Evolutionary conservation across 208 protist species (phyloP).

Genomic region (Wallacemonas sp.): DNA sequence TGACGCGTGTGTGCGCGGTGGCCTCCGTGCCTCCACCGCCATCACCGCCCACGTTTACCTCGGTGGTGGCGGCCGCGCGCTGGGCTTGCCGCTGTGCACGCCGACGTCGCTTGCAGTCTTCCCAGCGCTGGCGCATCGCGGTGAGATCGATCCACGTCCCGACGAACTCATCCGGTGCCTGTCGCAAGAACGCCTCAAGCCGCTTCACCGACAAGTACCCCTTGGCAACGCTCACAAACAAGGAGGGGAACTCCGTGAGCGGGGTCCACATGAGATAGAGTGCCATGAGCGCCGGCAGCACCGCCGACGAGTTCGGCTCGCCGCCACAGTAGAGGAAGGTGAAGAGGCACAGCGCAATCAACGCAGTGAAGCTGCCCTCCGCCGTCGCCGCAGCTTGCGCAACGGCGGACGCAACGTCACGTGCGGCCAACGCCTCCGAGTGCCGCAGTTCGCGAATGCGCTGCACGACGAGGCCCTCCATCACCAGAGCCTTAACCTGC

Average conservation of each 20-base stretch:
- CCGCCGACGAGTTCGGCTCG: slow-evolving; percentile 1
- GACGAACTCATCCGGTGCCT: slow-evolving; percentile 61
- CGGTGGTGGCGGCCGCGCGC: background rate
- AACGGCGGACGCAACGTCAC: slow-evolving; percentile 20
- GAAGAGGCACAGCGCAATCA: slow-evolving; percentile 24
- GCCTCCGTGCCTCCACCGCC: background rate
- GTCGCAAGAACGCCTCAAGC: slow-evolving; percentile 57
- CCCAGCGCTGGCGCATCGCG: slow-evolving; percentile 26
- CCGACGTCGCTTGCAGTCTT: background rate
- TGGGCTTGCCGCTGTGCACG: slow-evolving; percentile 4
- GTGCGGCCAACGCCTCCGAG: slow-evolving; percentile 18
- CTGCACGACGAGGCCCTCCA: slow-evolving; percentile 33
- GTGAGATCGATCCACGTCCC: slow-evolving; percentile 63
- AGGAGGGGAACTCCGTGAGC: slow-evolving; percentile 42
- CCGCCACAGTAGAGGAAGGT: slow-evolving; percentile 8
- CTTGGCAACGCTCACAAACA: slow-evolving; percentile 44
- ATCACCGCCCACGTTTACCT: no score
- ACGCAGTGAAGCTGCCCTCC: slow-evolving; percentile 20
- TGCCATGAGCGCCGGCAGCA: slow-evolving; percentile 39
- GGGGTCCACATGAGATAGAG: slow-evolving; percentile 41
- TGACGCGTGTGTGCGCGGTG: background rate
- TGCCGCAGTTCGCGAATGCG: slow-evolving; percentile 26
- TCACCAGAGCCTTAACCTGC: slow-evolving; percentile 57
- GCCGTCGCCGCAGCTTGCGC: slow-evolving; percentile 21
- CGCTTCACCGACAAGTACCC: slow-evolving; percentile 60